Evolutionary conservation across 371 early-diverging fungal species (phyloP).

Genomic region (Cokeromyces recurvatus): DNA sequence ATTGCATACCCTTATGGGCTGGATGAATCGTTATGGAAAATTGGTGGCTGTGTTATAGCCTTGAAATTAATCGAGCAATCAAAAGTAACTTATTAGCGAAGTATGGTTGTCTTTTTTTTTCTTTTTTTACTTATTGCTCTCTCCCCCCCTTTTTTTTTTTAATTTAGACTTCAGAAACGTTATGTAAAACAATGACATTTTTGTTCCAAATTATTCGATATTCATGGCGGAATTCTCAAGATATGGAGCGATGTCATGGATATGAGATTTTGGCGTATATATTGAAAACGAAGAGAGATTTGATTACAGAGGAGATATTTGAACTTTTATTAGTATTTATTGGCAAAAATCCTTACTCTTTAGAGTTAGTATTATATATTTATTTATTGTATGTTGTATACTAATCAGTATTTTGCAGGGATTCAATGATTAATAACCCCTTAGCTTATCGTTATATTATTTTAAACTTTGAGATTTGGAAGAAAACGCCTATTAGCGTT

Average conservation of each 20-base stretch:
- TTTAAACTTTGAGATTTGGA: constrained; percentile 74
- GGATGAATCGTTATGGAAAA: constrained; percentile 71
- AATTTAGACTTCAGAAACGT: constrained; percentile 46
- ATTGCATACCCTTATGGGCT: constrained; percentile 55
- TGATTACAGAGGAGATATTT: constrained; percentile 56
- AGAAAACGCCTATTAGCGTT: constrained; percentile 50
- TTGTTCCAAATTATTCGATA: constrained; percentile 61
- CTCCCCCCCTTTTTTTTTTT: no score
- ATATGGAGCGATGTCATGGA: constrained; percentile 69
- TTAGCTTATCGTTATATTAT: constrained; percentile 63
- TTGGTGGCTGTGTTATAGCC: constrained; percentile 67
- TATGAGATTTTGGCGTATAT: constrained; percentile 71
- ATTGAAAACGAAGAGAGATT: constrained; percentile 57
- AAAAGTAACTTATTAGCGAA: constrained; percentile 57
- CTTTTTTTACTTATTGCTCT: no score
- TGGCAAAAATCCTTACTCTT: constrained; percentile 51
- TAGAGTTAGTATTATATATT: constrained; percentile 40
- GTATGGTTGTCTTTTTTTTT: no score
- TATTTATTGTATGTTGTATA: neutral
- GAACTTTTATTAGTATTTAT: constrained; percentile 62
- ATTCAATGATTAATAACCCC: constrained; percentile 63
- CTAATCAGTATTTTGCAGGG: constrained; percentile 22
- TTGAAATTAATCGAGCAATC: constrained; percentile 59
- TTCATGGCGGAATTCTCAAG: constrained; percentile 70
- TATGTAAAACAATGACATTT: constrained; percentile 59